phyloP scores from a whole-genome alignment of 2,329 filamentous ascomycete species.

The Xylaria polymorpha region DNA sequence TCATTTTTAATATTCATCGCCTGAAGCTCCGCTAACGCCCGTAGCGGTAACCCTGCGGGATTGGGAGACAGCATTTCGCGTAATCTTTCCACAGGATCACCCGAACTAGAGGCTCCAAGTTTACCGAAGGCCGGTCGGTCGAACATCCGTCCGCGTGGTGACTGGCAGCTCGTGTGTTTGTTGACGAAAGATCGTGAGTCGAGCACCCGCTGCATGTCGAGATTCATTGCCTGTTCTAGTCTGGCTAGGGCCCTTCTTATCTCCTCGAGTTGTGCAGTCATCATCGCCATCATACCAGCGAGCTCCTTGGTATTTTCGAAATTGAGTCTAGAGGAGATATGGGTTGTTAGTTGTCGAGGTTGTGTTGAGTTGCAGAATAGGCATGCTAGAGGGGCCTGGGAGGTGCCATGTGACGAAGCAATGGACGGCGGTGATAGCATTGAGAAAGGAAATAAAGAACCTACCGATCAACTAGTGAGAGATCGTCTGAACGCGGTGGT shows the following conservation, averaged over 20 bases:
- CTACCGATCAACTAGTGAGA: not conserved
- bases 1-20: too few relatives aligned
- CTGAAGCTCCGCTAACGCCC: too few relatives aligned
- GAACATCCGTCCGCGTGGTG: too few relatives aligned
- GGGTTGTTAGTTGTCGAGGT: not conserved
- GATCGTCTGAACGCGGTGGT: not conserved
- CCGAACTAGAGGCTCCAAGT: too few relatives aligned
- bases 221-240: too few relatives aligned
- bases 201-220: too few relatives aligned
- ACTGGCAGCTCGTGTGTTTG: too few relatives aligned
- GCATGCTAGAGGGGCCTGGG: not conserved
- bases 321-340: not conserved
- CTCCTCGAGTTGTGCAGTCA: not conserved
- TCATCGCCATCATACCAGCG: not conserved
- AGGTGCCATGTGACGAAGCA: not conserved
- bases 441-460: not conserved
- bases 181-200: too few relatives aligned
- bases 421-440: not conserved
- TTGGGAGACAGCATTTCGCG: too few relatives aligned
- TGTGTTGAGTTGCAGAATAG: not conserved
- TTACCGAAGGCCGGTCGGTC: too few relatives aligned
- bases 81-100: too few relatives aligned
- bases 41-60: too few relatives aligned
- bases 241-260: not conserved
- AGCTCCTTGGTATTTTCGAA: not conserved